Percentiles rank a stretch among this genome's conserved stretches.
Conservation (phyloP, 345 rosid genomes). For the Sonneratia alba region DNA sequence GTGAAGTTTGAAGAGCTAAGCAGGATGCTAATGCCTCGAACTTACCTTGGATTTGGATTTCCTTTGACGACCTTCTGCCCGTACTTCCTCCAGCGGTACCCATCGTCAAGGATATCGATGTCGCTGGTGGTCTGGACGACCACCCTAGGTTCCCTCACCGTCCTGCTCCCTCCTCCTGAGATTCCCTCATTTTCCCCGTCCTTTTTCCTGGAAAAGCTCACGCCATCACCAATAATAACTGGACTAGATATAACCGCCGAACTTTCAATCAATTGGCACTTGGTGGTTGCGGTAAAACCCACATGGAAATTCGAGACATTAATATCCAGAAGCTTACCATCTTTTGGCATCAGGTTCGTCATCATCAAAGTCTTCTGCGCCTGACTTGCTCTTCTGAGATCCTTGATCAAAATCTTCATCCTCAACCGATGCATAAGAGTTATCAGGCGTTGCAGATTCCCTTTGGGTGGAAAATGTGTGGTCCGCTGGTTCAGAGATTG, state of each 20-base stretch:
- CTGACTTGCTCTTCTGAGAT: constrained; percentile 52
- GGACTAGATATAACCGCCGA: background rate
- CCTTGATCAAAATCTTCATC: constrained; percentile 59
- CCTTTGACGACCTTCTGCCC: constrained; percentile 98
- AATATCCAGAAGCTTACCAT: constrained; percentile 35
- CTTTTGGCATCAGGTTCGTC: constrained; percentile 77
- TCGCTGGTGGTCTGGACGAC: constrained; percentile 95
- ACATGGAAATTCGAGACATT: too few species aligned
- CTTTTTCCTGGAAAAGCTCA: constrained; percentile 38
- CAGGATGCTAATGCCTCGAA: background rate
- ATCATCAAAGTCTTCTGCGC: constrained; percentile 57
- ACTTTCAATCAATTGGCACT: background rate
- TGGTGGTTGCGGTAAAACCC: too few species aligned
- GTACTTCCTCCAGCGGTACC: constrained; percentile 92
- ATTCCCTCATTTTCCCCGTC: constrained; percentile 71
- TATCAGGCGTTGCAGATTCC: constrained; percentile 57
- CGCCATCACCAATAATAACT: background rate
- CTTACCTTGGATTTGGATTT: constrained; percentile 84
- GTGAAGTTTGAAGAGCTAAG: too few species aligned
- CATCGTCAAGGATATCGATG: constrained; percentile 91
- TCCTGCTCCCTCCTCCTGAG: constrained; percentile 64
- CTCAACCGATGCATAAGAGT: constrained; percentile 61
- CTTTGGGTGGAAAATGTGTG: constrained; percentile 33
- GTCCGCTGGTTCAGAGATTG: constrained; percentile 24
- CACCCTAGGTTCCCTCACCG: constrained; percentile 80